Base-by-base conservation (phyloP, 805 yeast genomes). In the Metschnikowia arizonensis region DNA sequence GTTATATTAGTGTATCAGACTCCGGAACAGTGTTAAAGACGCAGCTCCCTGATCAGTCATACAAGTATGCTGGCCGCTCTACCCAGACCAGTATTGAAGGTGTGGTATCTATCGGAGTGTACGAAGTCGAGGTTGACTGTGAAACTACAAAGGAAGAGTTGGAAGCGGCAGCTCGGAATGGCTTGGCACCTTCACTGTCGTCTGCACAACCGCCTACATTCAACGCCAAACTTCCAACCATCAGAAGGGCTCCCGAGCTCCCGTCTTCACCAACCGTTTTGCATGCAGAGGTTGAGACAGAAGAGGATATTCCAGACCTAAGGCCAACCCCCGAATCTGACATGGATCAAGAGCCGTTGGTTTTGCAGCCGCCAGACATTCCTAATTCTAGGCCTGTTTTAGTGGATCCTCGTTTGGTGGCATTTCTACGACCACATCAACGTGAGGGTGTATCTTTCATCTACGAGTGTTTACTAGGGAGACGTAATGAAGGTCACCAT, bases 381-480 rank as follows among this genome's bases (percentile, higher is more conserved):
- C 14, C 45, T 3, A 26, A 31, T 7, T 10, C 33, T 4, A 36
- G 32, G n/a, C 21, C 34, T 44, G 83, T 83, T 1, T 73, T 78
- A 0, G 76, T 84, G 9, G 91, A 85, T 55, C 87, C 88, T 0
- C 45, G 65, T 0, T 54, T 86, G 1, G 66, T 78, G 0, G 61
- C 65, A 23, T 58, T 62, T 6, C 66, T 93, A n/a, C 71, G 98
- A 23, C 83, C 85, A 0, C 98, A 93, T 65, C 99, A 93, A 61
- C 64, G 77, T 11, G 90, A 85, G 52, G 99, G 97, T 2, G 86
- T 91, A 0, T 61, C 66, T 43, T 93, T 93, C 57, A 66, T 93
- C 54, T 88, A 88, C 59, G 84, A 85, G 46, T 87, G 96, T 54
- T 76, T 90, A 1, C 78, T 85, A 83, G 95, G 95, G 0, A 65